phyloP scores from a whole-genome alignment of 1,284 basidiomycete genomes.

The Hymenochaete sp. region DNA sequence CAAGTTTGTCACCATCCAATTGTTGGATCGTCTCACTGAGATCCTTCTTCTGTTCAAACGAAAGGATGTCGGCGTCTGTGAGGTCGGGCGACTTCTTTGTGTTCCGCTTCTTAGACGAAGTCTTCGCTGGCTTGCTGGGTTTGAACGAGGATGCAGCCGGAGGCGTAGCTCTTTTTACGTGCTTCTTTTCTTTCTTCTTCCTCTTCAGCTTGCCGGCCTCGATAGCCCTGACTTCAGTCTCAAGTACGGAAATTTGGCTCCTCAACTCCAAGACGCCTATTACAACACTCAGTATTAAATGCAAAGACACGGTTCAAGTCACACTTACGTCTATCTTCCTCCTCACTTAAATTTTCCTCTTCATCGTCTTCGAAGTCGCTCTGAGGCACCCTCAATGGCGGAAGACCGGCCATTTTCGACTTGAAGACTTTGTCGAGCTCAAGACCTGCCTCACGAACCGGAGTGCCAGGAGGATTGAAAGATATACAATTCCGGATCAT shows the following conservation, averaged over 20 bases:
- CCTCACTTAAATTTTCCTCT: slow-evolving; percentile 40
- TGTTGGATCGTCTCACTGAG: slow-evolving; percentile 84
- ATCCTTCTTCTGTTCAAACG: slow-evolving; percentile 94
- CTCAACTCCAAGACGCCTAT: too few relatives aligned
- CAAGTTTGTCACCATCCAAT: slow-evolving; percentile 70
- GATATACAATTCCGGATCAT: slow-evolving; percentile 91
- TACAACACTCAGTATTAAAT: too few relatives aligned
- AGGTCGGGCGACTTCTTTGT: slow-evolving; percentile 30
- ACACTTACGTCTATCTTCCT: slow-evolving; percentile 28
- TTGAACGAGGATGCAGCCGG: slow-evolving; percentile 58
- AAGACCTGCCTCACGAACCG: slow-evolving; percentile 77
- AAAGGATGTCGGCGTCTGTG: slow-evolving; percentile 61
- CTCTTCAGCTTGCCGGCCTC: slow-evolving; percentile 44
- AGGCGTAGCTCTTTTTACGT: slow-evolving; percentile 35
- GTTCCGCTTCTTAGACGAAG: slow-evolving; percentile 42
- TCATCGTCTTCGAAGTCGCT: slow-evolving; percentile 40
- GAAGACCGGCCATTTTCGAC: slow-evolving; percentile 81
- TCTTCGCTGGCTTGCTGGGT: slow-evolving; percentile 33
- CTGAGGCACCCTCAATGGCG: slow-evolving; percentile 41
- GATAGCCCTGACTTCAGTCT: slow-evolving; percentile 68
- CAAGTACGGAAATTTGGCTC: slow-evolving; percentile 61
- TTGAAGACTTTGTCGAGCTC: slow-evolving; percentile 82
- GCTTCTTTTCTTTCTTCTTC: slow-evolving; percentile 57
- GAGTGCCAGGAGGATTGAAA: slow-evolving; percentile 86
- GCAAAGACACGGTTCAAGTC: slow-evolving; percentile 16